Evolutionary conservation across 805 yeast species (phyloP).

Genomic region (Nakazawaea ernobii): DNA sequence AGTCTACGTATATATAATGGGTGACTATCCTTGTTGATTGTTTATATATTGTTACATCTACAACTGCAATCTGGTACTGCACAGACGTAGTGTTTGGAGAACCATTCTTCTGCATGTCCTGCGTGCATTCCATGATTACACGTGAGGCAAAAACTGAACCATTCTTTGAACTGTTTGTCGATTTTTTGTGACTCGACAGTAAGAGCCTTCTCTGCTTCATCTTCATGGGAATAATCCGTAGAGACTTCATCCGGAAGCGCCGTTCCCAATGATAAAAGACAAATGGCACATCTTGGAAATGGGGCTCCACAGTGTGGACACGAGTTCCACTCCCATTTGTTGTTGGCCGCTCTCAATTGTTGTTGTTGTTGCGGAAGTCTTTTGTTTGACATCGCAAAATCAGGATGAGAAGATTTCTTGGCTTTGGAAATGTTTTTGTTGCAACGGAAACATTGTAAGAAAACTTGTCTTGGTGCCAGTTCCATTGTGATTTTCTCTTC

Average conservation of each 20-base stretch:
- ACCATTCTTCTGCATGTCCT: conserved; percentile 96
- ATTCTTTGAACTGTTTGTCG: conserved; percentile 53
- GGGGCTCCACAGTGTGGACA: conserved; percentile 89
- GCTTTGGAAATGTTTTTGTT: conserved; percentile 58
- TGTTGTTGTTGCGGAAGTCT: conserved; percentile 22
- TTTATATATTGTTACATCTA: conserved; percentile 59
- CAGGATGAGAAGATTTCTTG: neutral
- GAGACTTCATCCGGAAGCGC: conserved; percentile 41
- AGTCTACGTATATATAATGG: too few species aligned
- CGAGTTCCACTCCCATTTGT: conserved; percentile 15
- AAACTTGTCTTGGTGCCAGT: conserved; percentile 67
- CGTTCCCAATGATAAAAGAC: conserved; percentile 73
- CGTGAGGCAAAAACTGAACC: conserved; percentile 88
- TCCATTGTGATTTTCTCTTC: conserved; percentile 41
- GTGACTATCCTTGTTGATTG: too few species aligned
- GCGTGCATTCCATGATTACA: conserved; percentile 96
- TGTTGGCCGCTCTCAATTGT: conserved; percentile 1
- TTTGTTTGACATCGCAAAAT: conserved; percentile 14
- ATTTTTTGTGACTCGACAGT: conserved; percentile 16
- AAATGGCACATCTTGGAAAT: conserved; percentile 86
- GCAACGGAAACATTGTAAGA: conserved; percentile 77
- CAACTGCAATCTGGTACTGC: conserved; percentile 95
- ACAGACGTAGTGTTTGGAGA: conserved; percentile 76
- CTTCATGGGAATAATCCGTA: conserved; percentile 15
- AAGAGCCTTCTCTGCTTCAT: too few species aligned